Evolutionary conservation across 208 protist species (phyloP).

Genomic region (Trypanosomatidae sp.): DNA sequence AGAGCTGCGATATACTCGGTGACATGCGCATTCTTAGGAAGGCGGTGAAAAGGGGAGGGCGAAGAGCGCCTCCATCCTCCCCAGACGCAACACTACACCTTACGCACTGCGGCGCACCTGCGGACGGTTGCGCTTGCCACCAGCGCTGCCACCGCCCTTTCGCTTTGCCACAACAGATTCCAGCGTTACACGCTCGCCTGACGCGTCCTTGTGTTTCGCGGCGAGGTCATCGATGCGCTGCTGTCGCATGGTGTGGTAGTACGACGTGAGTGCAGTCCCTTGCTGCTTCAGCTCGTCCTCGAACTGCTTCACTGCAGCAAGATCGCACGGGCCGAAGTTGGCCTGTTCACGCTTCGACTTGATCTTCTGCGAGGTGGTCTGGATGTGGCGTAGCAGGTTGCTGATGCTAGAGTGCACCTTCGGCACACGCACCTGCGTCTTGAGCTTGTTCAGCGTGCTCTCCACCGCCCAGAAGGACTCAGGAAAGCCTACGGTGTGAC

Average conservation of each 20-base stretch:
- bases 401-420: conserved; percentile 78
- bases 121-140: conserved; percentile 27
- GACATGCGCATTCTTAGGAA: not conserved
- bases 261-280: conserved; percentile 57
- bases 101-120: conserved; percentile 2
- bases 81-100: not conserved
- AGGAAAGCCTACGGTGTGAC: conserved; percentile 92
- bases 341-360: conserved; percentile 69
- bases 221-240: conserved; percentile 77
- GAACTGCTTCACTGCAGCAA: conserved; percentile 76
- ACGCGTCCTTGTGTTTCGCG: conserved; percentile 55
- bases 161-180: conserved; percentile 52
- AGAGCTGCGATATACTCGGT: not conserved
- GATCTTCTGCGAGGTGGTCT: conserved; percentile 65
- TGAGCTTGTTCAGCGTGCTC: conserved; percentile 83
- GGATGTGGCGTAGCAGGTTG: conserved; percentile 76
- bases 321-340: conserved; percentile 80
- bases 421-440: conserved; percentile 79
- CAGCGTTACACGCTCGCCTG: conserved; percentile 70
- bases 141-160: conserved; percentile 24
- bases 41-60: not conserved
- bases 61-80: not conserved
- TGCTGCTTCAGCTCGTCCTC: conserved; percentile 69
- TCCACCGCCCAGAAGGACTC: conserved; percentile 91
- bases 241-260: conserved; percentile 72